Percentiles rank a stretch among this genome's conserved stretches.
Conservation (phyloP, 2,329 filamentous ascomycete genomes). For the Coleophoma crateriformis region DNA sequence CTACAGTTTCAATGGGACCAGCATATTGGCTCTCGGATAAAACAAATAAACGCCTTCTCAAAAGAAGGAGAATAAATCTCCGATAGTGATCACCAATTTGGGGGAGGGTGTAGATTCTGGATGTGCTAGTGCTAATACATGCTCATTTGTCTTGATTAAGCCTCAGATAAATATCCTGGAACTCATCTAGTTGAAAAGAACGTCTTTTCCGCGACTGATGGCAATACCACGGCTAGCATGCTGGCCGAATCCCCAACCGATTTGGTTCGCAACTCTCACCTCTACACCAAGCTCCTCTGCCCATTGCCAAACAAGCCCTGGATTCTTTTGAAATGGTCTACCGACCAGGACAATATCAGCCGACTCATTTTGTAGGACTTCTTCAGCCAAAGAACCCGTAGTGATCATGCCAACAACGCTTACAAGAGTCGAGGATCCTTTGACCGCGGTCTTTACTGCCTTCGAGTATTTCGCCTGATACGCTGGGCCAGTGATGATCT, state of each 20-base stretch:
- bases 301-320: slow-evolving; percentile 45
- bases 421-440: slow-evolving; percentile 44
- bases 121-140: too few species aligned
- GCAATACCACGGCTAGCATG: slow-evolving; percentile 2
- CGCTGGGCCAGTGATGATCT: slow-evolving; percentile 50
- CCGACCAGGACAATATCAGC: slow-evolving; percentile 44
- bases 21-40: too few species aligned
- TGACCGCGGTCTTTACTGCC: slow-evolving; percentile 52
- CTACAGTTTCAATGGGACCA: too few species aligned
- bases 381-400: slow-evolving; percentile 35
- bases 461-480: slow-evolving; percentile 68
- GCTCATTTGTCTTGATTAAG: too few species aligned
- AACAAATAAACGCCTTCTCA: too few species aligned
- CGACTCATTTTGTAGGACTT: slow-evolving; percentile 35
- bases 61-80: too few species aligned
- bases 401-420: slow-evolving; percentile 41
- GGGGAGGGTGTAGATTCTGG: too few species aligned
- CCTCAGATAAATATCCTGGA: too few species aligned
- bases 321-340: slow-evolving; percentile 50
- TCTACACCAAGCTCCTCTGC: slow-evolving; percentile 44
- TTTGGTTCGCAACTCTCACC: slow-evolving; percentile 41
- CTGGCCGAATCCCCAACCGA: slow-evolving; percentile 43
- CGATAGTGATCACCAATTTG: too few species aligned
- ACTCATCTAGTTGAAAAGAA: too few species aligned
- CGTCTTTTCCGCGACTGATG: too few species aligned